phyloP scores from a whole-genome alignment of 2,329 filamentous ascomycete species.

The Pyrenochaeta sp. region DNA sequence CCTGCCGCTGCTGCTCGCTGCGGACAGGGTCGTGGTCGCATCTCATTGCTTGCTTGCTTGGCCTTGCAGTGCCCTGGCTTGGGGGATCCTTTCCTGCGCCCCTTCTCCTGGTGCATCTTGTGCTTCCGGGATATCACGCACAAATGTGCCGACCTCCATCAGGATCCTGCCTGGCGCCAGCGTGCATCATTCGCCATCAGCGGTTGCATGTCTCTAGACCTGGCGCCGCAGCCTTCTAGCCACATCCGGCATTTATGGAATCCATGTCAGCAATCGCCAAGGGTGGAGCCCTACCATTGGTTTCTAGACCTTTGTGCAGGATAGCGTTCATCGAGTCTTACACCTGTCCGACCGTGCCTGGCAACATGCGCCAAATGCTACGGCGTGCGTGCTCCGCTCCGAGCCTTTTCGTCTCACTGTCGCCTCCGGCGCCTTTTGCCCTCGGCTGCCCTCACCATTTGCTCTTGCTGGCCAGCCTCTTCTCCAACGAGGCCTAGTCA shows the following conservation, averaged over 20 bases:
- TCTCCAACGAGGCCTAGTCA: slow-evolving; percentile 28
- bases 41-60: slow-evolving; percentile 2
- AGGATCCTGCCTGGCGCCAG: slow-evolving; percentile 18
- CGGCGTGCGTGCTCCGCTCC: slow-evolving; percentile 26
- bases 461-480: slow-evolving; percentile 25
- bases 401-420: slow-evolving; percentile 23
- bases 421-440: slow-evolving; percentile 29
- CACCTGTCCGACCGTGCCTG: slow-evolving; percentile 22
- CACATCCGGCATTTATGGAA: slow-evolving; percentile 23
- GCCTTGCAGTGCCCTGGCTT: not conserved
- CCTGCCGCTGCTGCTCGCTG: not conserved
- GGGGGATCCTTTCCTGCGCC: slow-evolving; percentile 12
- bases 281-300: slow-evolving; percentile 17
- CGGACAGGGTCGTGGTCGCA: not conserved
- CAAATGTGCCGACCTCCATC: slow-evolving; percentile 20
- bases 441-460: slow-evolving; percentile 24
- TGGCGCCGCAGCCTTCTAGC: slow-evolving; percentile 28
- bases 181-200: slow-evolving; percentile 12
- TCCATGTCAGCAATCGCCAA: slow-evolving; percentile 37
- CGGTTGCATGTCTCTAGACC: slow-evolving; percentile 28
- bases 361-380: slow-evolving; percentile 31
- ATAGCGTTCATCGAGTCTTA: slow-evolving; percentile 19
- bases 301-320: slow-evolving; percentile 29
- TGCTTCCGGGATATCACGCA: slow-evolving; percentile 27
- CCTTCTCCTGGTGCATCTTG: slow-evolving; percentile 14